Percentiles rank a stretch among this genome's conserved stretches.
These are phyloP conservation scores for Westerdykella aurantiaca DNA, from an alignment of 2,329 filamentous ascomycete species.

Conservation along the genomic window DNA sequence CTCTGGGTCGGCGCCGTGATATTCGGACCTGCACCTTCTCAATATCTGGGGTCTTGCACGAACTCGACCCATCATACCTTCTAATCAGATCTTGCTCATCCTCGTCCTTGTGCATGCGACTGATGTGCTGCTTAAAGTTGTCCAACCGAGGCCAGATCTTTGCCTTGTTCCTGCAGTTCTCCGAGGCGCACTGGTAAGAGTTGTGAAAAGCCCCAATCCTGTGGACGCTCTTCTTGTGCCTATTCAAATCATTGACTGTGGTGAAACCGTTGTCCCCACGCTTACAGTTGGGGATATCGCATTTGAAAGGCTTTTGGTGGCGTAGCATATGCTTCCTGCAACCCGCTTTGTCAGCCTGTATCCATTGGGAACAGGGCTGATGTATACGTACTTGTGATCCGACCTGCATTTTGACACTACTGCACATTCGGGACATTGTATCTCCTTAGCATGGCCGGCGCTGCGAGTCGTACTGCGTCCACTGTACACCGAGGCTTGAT, in stretches of 20 bases:
- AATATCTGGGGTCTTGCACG: background rate
- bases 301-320: slow-evolving; percentile 63
- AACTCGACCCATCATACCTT: slow-evolving; percentile 32
- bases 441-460: slow-evolving; percentile 6
- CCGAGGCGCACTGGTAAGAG: slow-evolving; percentile 55
- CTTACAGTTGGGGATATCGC: slow-evolving; percentile 52
- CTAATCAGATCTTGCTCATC: slow-evolving; percentile 43
- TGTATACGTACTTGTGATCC: slow-evolving; percentile 31
- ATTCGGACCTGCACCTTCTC: slow-evolving; percentile 25
- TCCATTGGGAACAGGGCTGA: background rate
- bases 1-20: slow-evolving; percentile 3
- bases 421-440: slow-evolving; percentile 17
- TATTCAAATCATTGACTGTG: slow-evolving; percentile 73
- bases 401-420: slow-evolving; percentile 30
- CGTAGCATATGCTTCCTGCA: slow-evolving; percentile 67
- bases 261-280: slow-evolving; percentile 62
- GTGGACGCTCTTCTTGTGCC: slow-evolving; percentile 72
- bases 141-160: slow-evolving; percentile 78
- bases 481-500: slow-evolving; percentile 23
- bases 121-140: slow-evolving; percentile 79
- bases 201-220: slow-evolving; percentile 42
- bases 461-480: slow-evolving; percentile 14
- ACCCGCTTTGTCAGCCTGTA: background rate
- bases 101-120: slow-evolving; percentile 56
- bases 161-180: slow-evolving; percentile 51